Conservation (phyloP, 164 flowering plant species). For the Vitis rupestris region DNA sequence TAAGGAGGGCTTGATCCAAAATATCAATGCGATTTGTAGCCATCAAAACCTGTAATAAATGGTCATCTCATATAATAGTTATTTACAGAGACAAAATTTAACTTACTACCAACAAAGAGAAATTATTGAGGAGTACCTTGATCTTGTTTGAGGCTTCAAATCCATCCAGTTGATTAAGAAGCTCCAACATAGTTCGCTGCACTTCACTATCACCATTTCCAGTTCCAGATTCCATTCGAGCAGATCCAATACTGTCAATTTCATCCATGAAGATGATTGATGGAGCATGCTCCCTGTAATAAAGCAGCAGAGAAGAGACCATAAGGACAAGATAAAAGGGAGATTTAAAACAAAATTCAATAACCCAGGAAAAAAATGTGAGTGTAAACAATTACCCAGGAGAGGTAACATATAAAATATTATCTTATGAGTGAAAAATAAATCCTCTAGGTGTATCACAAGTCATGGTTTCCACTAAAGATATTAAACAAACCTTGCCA, state of each 20-base stretch:
- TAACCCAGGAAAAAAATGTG: too few species aligned
- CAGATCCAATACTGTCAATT: conserved; percentile 99
- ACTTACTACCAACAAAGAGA: too few species aligned
- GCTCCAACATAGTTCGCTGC: conserved; percentile 98
- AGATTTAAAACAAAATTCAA: too few species aligned
- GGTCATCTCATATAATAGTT: too few species aligned
- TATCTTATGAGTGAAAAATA: too few species aligned
- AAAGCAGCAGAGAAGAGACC: not conserved
- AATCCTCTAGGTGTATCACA: not conserved
- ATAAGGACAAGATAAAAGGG: not conserved
- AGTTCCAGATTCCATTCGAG: conserved; percentile 98
- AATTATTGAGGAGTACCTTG: conserved; percentile 42
- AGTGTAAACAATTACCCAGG: too few species aligned
- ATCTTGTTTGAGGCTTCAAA: conserved; percentile 99
- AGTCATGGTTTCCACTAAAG: not conserved
- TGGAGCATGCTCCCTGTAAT: conserved; percentile 90
- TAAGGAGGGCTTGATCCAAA: conserved; percentile 96
- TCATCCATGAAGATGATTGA: conserved; percentile 99
- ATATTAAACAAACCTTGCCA: conserved; percentile 70
- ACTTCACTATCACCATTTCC: conserved; percentile 99
- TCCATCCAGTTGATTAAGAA: conserved; percentile 97
- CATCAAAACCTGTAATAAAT: conserved; percentile 73
- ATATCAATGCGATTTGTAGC: conserved; percentile 97
- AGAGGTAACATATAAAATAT: too few species aligned
- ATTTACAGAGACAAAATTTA: too few species aligned